phyloP scores from a whole-genome alignment of 257 asterid genomes.

The Orobanche coerulescens region DNA sequence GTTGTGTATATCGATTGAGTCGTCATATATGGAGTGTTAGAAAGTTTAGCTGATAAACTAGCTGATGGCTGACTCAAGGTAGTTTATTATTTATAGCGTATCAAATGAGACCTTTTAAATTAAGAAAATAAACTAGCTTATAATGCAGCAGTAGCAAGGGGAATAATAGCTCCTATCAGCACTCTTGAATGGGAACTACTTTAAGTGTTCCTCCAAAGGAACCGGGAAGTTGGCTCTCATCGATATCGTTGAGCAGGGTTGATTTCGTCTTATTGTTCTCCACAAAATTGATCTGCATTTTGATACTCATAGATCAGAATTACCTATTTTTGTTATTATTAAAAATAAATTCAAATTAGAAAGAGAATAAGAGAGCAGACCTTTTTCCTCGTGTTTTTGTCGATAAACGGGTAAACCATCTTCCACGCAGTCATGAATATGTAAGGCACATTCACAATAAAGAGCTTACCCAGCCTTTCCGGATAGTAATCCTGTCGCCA shows the following conservation, averaged over 20 bases:
- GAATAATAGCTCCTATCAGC: conserved; percentile 28
- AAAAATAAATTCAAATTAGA: no score
- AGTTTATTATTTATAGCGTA: no score
- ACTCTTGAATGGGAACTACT: conserved; percentile 65
- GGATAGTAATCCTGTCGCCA: conserved; percentile 74
- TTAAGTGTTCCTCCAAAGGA: conserved; percentile 58
- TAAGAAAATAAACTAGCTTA: no score
- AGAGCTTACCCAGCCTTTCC: conserved; percentile 78
- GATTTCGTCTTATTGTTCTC: conserved; percentile 49
- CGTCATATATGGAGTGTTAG: no score
- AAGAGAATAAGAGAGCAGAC: conserved; percentile 19
- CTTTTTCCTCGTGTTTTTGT: conserved; percentile 78
- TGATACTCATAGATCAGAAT: neutral
- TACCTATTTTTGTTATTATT: neutral
- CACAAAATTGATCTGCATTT: conserved; percentile 61
- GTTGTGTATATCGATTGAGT: no score
- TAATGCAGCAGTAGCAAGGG: neutral
- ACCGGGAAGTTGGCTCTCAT: conserved; percentile 55
- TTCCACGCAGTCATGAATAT: conserved; percentile 89
- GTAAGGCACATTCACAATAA: conserved; percentile 65
- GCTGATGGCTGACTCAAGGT: no score
- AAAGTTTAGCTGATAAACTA: no score
- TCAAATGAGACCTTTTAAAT: no score
- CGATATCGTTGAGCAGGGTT: conserved; percentile 50
- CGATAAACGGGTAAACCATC: conserved; percentile 75